phyloP scores from a whole-genome alignment of 768 basidiomycete genomes.

The Dioszegia hungarica region DNA sequence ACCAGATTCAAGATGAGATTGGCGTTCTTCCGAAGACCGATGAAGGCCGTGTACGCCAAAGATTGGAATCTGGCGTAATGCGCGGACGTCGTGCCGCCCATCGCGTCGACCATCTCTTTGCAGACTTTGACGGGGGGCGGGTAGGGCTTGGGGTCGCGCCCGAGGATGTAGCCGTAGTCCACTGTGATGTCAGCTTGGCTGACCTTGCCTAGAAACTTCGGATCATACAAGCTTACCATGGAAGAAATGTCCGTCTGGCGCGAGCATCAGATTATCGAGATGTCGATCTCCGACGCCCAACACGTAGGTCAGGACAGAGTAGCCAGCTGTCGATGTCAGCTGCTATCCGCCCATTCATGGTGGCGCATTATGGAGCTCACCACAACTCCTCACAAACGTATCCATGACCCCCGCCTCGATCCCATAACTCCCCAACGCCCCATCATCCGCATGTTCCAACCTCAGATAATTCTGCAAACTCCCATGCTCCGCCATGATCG shows the following conservation, averaged over 20 bases:
- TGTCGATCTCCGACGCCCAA: constrained; percentile 96
- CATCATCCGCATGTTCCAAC: constrained; percentile 83
- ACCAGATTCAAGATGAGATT: constrained; percentile 96
- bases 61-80: constrained; percentile 95
- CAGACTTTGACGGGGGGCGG: constrained; percentile 98
- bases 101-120: constrained; percentile 98
- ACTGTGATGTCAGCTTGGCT: constrained; percentile 56
- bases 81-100: constrained; percentile 95
- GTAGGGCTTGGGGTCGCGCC: constrained; percentile 94
- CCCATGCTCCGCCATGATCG: constrained; percentile 76
- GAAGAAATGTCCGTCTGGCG: constrained; percentile 96
- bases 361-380: constrained; percentile 54
- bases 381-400: constrained; percentile 93
- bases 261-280: constrained; percentile 85
- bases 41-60: constrained; percentile 96
- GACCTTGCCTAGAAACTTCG: no score
- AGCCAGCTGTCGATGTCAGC: constrained; percentile 65
- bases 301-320: constrained; percentile 93
- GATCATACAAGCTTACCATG: constrained; percentile 60
- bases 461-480: constrained; percentile 77
- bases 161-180: constrained; percentile 97
- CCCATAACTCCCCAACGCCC: constrained; percentile 86
- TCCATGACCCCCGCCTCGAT: constrained; percentile 93
- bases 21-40: constrained; percentile 89
- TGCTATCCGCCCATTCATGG: neutral